These are phyloP conservation scores for Cucumis melo DNA, from an alignment of 306 rosid species.

Conservation along the genomic window DNA sequence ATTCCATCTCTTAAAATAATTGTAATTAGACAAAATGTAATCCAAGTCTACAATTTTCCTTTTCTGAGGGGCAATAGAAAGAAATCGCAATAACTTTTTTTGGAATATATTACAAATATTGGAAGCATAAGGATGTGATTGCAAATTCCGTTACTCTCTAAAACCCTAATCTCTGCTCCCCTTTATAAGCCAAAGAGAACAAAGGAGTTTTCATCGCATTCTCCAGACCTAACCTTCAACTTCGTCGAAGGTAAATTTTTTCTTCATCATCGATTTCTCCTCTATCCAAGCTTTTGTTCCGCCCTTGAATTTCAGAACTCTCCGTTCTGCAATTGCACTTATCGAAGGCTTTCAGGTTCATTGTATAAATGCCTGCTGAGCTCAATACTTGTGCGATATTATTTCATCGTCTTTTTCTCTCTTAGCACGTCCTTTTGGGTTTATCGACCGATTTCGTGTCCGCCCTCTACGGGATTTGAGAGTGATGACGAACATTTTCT, in stretches of 20 bases:
- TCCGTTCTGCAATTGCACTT: constrained; percentile 23
- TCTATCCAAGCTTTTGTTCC: background rate
- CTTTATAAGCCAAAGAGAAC: background rate
- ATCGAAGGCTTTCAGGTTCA: constrained; percentile 66
- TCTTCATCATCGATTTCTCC: background rate
- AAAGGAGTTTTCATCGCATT: background rate
- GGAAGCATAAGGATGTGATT: background rate
- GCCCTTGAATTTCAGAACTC: background rate
- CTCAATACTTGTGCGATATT: constrained; percentile 68
- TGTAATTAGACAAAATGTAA: background rate
- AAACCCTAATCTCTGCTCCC: background rate
- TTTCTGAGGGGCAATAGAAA: background rate
- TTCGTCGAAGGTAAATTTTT: background rate
- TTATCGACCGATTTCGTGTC: background rate
- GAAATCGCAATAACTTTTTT: background rate
- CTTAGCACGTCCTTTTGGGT: constrained; percentile 18
- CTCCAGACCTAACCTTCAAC: background rate
- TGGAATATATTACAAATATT: background rate
- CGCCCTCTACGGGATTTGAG: constrained; percentile 18
- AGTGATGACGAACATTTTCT: constrained; percentile 29
- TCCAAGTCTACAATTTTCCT: background rate
- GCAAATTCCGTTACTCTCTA: background rate
- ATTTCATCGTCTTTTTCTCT: constrained; percentile 15
- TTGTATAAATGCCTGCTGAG: constrained; percentile 20
- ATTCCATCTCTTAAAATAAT: too few relatives aligned